A percentile compares a stretch with the other conserved stretches of the same genome.
Evolutionary conservation across 768 basidiomycete species (phyloP).

Genomic region (Ramaria sp.): DNA sequence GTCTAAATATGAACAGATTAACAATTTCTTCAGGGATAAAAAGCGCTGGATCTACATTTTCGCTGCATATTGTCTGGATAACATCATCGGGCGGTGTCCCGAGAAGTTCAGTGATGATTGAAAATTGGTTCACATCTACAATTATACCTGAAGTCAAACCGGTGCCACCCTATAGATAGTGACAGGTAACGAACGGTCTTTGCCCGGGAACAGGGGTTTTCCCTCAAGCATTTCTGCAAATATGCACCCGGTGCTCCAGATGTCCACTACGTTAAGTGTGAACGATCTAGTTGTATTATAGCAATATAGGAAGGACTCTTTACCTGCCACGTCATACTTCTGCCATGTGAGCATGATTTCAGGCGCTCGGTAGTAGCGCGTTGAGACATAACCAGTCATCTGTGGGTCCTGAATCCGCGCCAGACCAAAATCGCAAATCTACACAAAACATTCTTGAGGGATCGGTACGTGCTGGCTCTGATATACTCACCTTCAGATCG

Average conservation of each 20-base stretch:
- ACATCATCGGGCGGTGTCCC: constrained; percentile 99
- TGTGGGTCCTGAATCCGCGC: constrained; percentile 99
- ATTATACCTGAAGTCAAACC: constrained; percentile 2
- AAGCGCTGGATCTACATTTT: constrained; percentile 58
- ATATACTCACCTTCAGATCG: constrained; percentile 74
- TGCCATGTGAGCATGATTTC: constrained; percentile 99
- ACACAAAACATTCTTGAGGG: constrained; percentile 4
- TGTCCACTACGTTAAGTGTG: constrained; percentile 52
- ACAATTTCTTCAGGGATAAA: background rate
- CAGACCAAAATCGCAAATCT: constrained; percentile 99
- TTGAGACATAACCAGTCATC: constrained; percentile 99
- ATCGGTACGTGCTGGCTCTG: background rate
- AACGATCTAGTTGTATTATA: background rate
- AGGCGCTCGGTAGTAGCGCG: constrained; percentile 96
- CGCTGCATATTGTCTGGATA: constrained; percentile 95
- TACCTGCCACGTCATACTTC: constrained; percentile 91
- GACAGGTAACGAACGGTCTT: constrained; percentile 74
- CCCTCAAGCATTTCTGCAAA: constrained; percentile 99
- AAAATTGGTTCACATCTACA: constrained; percentile 97
- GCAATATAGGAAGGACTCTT: constrained; percentile 11
- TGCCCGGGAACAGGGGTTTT: constrained; percentile 96
- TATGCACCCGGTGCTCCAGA: constrained; percentile 99
- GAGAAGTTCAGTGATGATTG: constrained; percentile 95
- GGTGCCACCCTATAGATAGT: constrained; percentile 9
- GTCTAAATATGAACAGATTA: constrained; percentile 44